Percentiles rank a stretch among this genome's conserved stretches.
Evolutionary conservation across 352 stramenopile species (phyloP).

Genomic region (Phytophthora syringae): DNA sequence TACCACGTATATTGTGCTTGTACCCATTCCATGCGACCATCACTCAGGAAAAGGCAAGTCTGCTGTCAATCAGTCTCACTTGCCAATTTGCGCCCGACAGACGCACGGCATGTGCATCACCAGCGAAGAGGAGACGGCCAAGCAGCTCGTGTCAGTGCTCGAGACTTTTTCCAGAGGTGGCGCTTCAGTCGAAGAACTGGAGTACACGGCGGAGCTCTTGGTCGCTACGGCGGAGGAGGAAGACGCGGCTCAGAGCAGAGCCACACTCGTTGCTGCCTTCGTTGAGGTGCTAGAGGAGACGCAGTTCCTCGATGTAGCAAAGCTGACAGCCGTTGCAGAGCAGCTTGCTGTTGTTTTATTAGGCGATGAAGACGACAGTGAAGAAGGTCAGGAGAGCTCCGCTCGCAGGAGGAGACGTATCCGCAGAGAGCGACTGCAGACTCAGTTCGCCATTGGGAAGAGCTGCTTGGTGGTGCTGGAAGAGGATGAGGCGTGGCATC

Average conservation of each 20-base stretch:
- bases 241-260: conserved; percentile 7
- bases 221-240: conserved; percentile 55
- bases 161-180: conserved; percentile 20
- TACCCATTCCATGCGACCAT: conserved; percentile 16
- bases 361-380: conserved; percentile 14
- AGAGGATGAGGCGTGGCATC: conserved; percentile 80
- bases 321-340: conserved; percentile 24
- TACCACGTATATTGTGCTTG: neutral
- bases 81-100: conserved; percentile 8
- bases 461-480: conserved; percentile 68
- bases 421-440: conserved; percentile 36
- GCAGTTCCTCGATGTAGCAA: conserved; percentile 40
- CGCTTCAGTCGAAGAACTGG: conserved; percentile 48
- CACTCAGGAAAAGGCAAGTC: conserved; percentile 27
- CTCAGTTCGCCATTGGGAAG: conserved; percentile 66
- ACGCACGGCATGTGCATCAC: conserved; percentile 17
- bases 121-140: conserved; percentile 25
- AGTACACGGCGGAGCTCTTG: conserved; percentile 74
- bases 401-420: conserved; percentile 19
- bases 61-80: conserved; percentile 6
- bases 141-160: conserved; percentile 33
- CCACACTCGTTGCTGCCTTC: conserved; percentile 34
- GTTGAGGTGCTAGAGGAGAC: conserved; percentile 55
- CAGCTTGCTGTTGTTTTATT: conserved; percentile 31
- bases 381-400: conserved; percentile 37